Conservation (phyloP, 495 filamentous ascomycete genomes). For the Penicillium robsamsonii region DNA sequence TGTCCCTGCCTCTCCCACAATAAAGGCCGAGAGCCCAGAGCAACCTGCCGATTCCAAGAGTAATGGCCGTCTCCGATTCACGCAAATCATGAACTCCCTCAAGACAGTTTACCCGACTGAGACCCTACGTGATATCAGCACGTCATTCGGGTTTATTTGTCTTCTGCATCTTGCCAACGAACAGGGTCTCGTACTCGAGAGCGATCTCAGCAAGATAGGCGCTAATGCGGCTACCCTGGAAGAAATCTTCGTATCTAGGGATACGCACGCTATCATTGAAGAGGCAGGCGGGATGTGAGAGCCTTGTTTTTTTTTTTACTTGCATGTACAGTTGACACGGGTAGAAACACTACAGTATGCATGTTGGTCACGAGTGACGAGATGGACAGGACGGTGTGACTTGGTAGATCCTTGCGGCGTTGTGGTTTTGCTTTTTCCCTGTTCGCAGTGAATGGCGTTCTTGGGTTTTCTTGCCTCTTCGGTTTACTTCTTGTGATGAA, state of each 20-base stretch:
- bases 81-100: slow-evolving; percentile 82
- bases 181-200: slow-evolving; percentile 73
- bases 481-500: neutral
- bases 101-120: slow-evolving; percentile 81
- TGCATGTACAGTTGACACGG: slow-evolving; percentile 26
- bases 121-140: slow-evolving; percentile 90
- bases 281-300: slow-evolving; percentile 36
- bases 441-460: slow-evolving; percentile 24
- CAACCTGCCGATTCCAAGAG: slow-evolving; percentile 25
- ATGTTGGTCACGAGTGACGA: slow-evolving; percentile 26
- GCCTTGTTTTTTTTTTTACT: slow-evolving; percentile 7
- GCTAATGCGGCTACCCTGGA: slow-evolving; percentile 34
- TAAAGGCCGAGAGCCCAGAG: slow-evolving; percentile 27
- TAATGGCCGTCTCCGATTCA: slow-evolving; percentile 71
- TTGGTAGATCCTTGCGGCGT: slow-evolving; percentile 31
- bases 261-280: slow-evolving; percentile 42
- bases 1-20: slow-evolving; percentile 34
- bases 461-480: slow-evolving; percentile 2
- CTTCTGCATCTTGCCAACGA: slow-evolving; percentile 95
- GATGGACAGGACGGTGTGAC: slow-evolving; percentile 22
- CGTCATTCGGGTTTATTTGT: slow-evolving; percentile 96
- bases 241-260: slow-evolving; percentile 45
- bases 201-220: slow-evolving; percentile 38
- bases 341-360: slow-evolving; percentile 13
- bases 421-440: slow-evolving; percentile 21